Evolutionary conservation across 106 monocot genomes (phyloP), one percentile per base, ranked within the genome.

Genomic region (Dendrobium catenatum): DNA sequence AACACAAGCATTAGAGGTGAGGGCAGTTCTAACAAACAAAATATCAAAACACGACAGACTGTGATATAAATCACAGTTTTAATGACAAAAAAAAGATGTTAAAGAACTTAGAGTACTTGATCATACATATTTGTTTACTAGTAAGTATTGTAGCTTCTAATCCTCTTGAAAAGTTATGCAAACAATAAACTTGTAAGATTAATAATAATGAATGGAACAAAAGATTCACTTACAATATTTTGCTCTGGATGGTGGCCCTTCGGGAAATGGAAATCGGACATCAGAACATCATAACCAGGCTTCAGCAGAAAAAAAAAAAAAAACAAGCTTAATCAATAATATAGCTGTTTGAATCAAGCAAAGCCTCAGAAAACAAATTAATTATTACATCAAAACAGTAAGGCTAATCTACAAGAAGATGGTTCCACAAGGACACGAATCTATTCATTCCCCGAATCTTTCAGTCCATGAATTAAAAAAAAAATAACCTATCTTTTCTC

Each of bases 211-310:
- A 70, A 37, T 70, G 26, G 27, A 0, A 76, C 43, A 76, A 49
- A 79, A 33, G n/a, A 82, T 78, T 42, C 93, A 94, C 93, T 96
- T 87, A 96, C 96, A 83, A 92, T 94, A 68, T 77, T 89, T 67
- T 92, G 85, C 77, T 86, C 84, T 78, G 80, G 72, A 80, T 77
- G 70, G 42, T 82, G 42, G 54, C 88, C 89, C 80, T 90, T 92
- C 51, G 81, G 58, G 49, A 94, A 86, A 61, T 80, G 84, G 85
- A 97, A 89, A 83, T 97, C 96, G 78, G 89, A 79, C 81, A 94
- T 86, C 77, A 97, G 79, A 84, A 94, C 79, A 78, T 94, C 89
- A 88, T 97, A 97, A 29, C 96, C 96, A 84, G 74, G 79, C 96
- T 96, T 72, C 82, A 89, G 78, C 43, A 56, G 13, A 61, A 33